phyloP scores from a whole-genome alignment of 2,329 filamentous ascomycete genomes.

The Talaromyces sp. region DNA sequence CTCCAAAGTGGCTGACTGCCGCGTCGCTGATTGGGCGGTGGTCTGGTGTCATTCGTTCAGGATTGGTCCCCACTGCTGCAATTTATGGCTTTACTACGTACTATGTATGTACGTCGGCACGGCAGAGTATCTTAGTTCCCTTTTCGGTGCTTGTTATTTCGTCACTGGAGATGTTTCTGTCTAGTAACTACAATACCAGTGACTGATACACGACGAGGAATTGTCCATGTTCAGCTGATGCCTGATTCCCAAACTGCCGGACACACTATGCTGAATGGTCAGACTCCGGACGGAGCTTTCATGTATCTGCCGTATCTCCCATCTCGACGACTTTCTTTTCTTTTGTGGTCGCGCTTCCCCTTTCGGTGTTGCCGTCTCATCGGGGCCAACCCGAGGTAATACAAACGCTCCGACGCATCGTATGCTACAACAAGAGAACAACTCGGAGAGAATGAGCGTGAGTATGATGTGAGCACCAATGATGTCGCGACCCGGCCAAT shows the following conservation, averaged over 20 bases:
- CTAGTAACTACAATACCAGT: no score
- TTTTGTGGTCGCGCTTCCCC: neutral
- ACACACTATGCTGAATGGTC: neutral
- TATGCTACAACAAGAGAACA: neutral
- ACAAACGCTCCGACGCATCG: neutral
- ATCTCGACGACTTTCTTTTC: neutral
- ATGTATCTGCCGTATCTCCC: no score
- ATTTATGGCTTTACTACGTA: neutral
- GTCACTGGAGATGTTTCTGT: neutral
- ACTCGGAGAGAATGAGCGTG: neutral
- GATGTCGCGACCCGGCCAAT: neutral
- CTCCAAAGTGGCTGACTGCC: neutral
- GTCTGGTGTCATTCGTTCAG: slow-evolving; percentile 9
- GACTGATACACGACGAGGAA: neutral
- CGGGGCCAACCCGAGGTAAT: neutral
- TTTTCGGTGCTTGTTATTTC: neutral
- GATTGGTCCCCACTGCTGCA: slow-evolving; percentile 12
- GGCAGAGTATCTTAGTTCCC: slow-evolving; percentile 8
- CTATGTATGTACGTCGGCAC: slow-evolving; percentile 1
- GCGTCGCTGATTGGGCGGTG: neutral
- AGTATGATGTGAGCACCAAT: neutral
- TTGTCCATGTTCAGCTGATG: neutral
- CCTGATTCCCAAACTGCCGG: neutral
- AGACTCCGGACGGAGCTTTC: neutral
- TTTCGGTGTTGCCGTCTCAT: slow-evolving; percentile 1